Conservation (phyloP, 768 basidiomycete species). For the Xerocomus brunneocitrinus region DNA sequence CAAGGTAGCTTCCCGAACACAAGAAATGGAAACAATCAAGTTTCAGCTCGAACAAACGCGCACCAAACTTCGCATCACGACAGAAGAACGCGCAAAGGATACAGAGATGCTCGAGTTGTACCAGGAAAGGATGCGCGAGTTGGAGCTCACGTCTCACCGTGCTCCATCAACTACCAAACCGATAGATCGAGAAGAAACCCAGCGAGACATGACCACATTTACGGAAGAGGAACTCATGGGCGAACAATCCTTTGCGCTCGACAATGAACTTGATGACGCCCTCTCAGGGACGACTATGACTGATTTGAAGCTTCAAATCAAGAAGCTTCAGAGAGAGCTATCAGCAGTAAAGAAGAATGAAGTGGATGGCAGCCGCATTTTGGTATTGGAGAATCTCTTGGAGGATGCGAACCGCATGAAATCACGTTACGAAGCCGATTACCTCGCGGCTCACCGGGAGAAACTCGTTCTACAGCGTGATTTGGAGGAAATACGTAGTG, state of each 20-base stretch:
- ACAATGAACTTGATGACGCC: slow-evolving; percentile 84
- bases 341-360: slow-evolving; percentile 69
- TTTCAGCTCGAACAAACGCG: slow-evolving; percentile 75
- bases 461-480: slow-evolving; percentile 75
- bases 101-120: slow-evolving; percentile 83
- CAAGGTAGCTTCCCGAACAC: slow-evolving; percentile 57
- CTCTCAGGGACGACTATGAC: slow-evolving; percentile 84
- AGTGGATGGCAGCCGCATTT: slow-evolving; percentile 66
- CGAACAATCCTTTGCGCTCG: slow-evolving; percentile 60
- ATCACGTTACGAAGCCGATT: slow-evolving; percentile 82
- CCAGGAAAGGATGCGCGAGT: slow-evolving; percentile 85
- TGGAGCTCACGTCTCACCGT: slow-evolving; percentile 66
- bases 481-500: slow-evolving; percentile 84
- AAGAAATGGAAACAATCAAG: slow-evolving; percentile 67
- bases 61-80: slow-evolving; percentile 61
- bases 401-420: slow-evolving; percentile 92
- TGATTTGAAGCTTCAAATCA: slow-evolving; percentile 84
- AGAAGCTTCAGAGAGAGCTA: slow-evolving; percentile 77
- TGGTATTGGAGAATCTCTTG: slow-evolving; percentile 87
- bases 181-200: slow-evolving; percentile 16
- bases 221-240: slow-evolving; percentile 46
- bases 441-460: slow-evolving; percentile 78
- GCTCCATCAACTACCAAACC: slow-evolving; percentile 33
- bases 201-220: slow-evolving; percentile 25
- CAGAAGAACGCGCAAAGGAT: slow-evolving; percentile 71